Base-by-base conservation (phyloP, 169 alveolate species). In the Eimeria acervulina region DNA sequence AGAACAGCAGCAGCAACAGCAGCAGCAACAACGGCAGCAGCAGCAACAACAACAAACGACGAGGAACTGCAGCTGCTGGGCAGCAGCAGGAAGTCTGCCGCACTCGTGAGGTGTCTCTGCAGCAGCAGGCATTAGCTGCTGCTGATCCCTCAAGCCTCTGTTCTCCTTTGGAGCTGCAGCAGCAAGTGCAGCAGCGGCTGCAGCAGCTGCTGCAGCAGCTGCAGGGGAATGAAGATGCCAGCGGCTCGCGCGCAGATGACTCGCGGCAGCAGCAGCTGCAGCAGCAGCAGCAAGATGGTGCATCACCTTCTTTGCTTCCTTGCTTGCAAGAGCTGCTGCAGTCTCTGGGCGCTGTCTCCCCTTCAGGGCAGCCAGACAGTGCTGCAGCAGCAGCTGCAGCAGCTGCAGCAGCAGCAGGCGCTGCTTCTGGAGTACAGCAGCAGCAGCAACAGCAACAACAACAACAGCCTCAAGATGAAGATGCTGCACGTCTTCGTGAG, bases 171-270 rank as follows among this genome's bases (percentile, higher is more conserved):
- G 90, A 80, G 90, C 68, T 80, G 90, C 90, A 80, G 90, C 90
- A 80, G 90, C 90, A 80, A n/a, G 90, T 80, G 90, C 90, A 80
- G 90, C 90, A 80, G 68, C 90, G 90, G 70, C 90, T 80, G 90
- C 90, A 80, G 90, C 90, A 80, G 90, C 90, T 80, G 90, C 90
- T 80, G 90, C 90, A 80, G 63, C 90, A 80, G 90, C 90, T 80
- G 70, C 90, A 80, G 38, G 90, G 90, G 1, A 68, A 40, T 1
- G 68, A 80, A 3, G 90, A 40, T 5, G 42, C 68, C 90, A 47
- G 59, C 90, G 23, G 51, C 90, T 44, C 90, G 23, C 78, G 78
- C 2, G 44, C 78, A 31, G 78, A 68, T 8, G 78, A 68, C 42
- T 15, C 78, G 42, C 36, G 78, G 15, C 78, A 55, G n/a, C 66